Base-by-base conservation (phyloP, 208 protist genomes). In the Leptomonas pyrrhocoris region DNA sequence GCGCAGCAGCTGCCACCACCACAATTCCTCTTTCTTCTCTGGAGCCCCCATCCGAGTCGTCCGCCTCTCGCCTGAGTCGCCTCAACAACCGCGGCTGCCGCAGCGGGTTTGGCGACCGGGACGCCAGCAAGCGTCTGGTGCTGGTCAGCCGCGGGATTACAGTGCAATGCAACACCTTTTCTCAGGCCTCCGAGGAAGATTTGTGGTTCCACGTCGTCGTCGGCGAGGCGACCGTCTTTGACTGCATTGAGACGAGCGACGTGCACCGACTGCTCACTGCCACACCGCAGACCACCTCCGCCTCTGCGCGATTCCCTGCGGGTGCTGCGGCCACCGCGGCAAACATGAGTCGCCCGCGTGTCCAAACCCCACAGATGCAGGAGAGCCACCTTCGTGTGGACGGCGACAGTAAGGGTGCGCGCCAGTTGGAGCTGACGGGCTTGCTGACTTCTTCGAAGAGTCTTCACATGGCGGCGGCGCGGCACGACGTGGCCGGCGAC, bases 191-290 rank as follows among this genome's bases (percentile, higher is more conserved):
- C 19, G 68, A 77, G 61, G 67, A 86, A 30, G 78, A 83, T 43
- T 50, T 78, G 65, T 83, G 84, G 79, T 56, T 86, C 16, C 74
- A 80, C 46, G 43, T 86, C 6, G 65, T 80, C 27, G 73, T 86
- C 9, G 71, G 73, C 25, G 80, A 86, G 68, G 72, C 60, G 3
- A 83, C 83, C 12, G 74, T 90, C 0, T 74, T 85, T 43, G 84
- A 90, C 66, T 86, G 84, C 76, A 86, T 90, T 57, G 74, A 79
- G 62, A 73, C 61, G 57, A 90, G 84, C 49, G 68, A 77, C 30
- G 81, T 90, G 23, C 72, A 74, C 45, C 80, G 77, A 18, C 57
- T 90, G 21, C 66, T 90, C 19, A 85, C 83, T 64, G 65, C 73
- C 31, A 79, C 84, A 15, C 74, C 81, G 19, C 63, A 69, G 21